Evolutionary conservation across 2,329 filamentous ascomycete genomes (phyloP).

Genomic region (Akanthomyces uredinophilus): DNA sequence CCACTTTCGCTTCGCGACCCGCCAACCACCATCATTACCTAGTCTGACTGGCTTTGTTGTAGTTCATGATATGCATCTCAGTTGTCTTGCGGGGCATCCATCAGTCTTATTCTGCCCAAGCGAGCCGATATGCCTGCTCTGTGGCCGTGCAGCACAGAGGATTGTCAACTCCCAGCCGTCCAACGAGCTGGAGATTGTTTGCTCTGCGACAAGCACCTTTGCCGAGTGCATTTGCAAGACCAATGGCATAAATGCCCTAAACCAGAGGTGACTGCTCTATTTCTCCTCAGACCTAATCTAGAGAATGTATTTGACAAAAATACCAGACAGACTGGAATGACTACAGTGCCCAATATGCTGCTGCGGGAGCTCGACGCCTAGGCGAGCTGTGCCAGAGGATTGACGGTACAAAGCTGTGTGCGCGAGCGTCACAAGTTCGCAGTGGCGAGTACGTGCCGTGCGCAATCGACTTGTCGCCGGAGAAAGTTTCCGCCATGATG

Average conservation of each 20-base stretch:
- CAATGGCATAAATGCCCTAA: conserved; percentile 14
- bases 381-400: conserved; percentile 18
- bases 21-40: too few relatives aligned
- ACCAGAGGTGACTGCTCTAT: conserved; percentile 17
- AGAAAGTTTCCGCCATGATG: conserved; percentile 22
- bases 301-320: background rate
- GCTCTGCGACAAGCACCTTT: conserved; percentile 24
- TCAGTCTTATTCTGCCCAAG: too few relatives aligned
- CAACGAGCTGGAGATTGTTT: conserved; percentile 23
- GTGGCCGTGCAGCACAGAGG: background rate
- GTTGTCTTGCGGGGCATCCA: too few relatives aligned
- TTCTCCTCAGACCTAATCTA: too few relatives aligned
- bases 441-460: conserved; percentile 16
- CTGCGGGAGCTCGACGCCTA: conserved; percentile 18
- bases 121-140: too few relatives aligned
- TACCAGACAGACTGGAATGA: conserved; percentile 18
- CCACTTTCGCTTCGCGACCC: too few relatives aligned
- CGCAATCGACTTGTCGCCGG: conserved; percentile 18
- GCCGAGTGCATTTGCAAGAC: conserved; percentile 20
- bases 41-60: too few relatives aligned
- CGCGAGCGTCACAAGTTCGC: conserved; percentile 18
- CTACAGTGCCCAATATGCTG: conserved; percentile 17
- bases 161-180: conserved; percentile 18
- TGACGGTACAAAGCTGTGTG: conserved; percentile 18
- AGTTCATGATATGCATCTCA: too few relatives aligned